A percentile compares a stretch with the other conserved stretches of the same genome.
Conservation (phyloP, 2,329 filamentous ascomycete genomes). For the Penicillium expansum region DNA sequence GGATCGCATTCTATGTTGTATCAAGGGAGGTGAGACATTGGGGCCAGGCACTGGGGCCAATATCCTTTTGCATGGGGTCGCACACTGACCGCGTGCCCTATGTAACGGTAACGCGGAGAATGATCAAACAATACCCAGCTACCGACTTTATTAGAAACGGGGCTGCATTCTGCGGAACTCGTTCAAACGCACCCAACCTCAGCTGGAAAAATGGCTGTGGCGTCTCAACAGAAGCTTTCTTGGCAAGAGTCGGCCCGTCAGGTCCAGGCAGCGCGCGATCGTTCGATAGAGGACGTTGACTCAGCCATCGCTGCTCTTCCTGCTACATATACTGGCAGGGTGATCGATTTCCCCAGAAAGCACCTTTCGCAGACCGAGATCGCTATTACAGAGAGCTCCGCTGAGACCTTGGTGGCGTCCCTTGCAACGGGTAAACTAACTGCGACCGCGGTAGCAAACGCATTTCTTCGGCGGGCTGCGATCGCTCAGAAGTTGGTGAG, state of each 20-base stretch:
- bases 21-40: background rate
- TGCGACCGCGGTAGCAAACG: conserved; percentile 48
- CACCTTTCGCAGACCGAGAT: conserved; percentile 50
- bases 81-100: background rate
- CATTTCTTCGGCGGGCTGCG: conserved; percentile 56
- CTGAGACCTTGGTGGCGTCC: conserved; percentile 43
- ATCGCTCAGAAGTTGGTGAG: conserved; percentile 51
- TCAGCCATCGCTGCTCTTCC: conserved; percentile 1
- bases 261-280: background rate
- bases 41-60: background rate
- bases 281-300: background rate
- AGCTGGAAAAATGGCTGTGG: background rate
- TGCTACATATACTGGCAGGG: conserved; percentile 14
- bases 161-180: background rate
- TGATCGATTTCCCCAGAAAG: conserved; percentile 41
- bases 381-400: conserved; percentile 52
- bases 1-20: too few relatives aligned
- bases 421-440: conserved; percentile 48
- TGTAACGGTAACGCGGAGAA: background rate
- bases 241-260: background rate
- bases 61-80: background rate
- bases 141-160: background rate
- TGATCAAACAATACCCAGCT: background rate
- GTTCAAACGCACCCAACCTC: background rate
- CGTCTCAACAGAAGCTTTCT: background rate